phyloP scores from a whole-genome alignment of 2,329 filamentous ascomycete genomes.

The Tolypocladium guangdongense region DNA sequence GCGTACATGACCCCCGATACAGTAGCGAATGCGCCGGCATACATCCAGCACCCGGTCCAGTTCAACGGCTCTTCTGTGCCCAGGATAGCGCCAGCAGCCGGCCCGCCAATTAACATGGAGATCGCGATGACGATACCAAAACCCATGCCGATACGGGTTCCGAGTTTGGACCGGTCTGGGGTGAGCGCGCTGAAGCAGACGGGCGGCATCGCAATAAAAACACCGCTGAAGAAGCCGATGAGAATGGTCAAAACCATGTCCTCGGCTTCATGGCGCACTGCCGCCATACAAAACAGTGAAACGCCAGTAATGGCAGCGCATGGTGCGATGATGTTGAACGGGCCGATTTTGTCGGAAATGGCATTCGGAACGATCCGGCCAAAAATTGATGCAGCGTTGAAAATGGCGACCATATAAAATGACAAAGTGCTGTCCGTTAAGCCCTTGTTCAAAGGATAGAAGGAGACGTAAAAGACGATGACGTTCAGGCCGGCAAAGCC shows the following conservation, averaged over 20 bases:
- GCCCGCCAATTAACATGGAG: constrained; percentile 22
- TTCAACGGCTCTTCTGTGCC: constrained; percentile 5
- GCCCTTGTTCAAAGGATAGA: constrained; percentile 18
- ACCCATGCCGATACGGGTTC: constrained; percentile 29
- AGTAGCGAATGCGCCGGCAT: background rate
- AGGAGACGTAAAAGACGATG: constrained; percentile 28
- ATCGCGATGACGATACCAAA: constrained; percentile 18
- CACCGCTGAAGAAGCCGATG: constrained; percentile 31
- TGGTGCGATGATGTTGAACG: constrained; percentile 22
- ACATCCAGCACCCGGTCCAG: constrained; percentile 14
- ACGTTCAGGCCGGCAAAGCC: constrained; percentile 29
- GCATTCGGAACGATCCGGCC: constrained; percentile 32
- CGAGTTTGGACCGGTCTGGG: constrained; percentile 26
- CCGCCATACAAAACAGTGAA: constrained; percentile 24
- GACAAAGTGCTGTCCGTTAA: constrained; percentile 20
- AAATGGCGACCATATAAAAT: constrained; percentile 32
- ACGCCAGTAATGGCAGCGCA: constrained; percentile 17
- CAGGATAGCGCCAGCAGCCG: constrained; percentile 22
- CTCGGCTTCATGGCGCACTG: constrained; percentile 18
- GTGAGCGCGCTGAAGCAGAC: constrained; percentile 27
- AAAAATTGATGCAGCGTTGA: constrained; percentile 35
- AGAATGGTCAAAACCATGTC: constrained; percentile 24
- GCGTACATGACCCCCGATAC: background rate
- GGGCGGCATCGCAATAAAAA: constrained; percentile 29
- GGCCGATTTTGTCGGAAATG: constrained; percentile 21